Conservation (phyloP, 164 flowering plant species). For the Litsea cubeba region DNA sequence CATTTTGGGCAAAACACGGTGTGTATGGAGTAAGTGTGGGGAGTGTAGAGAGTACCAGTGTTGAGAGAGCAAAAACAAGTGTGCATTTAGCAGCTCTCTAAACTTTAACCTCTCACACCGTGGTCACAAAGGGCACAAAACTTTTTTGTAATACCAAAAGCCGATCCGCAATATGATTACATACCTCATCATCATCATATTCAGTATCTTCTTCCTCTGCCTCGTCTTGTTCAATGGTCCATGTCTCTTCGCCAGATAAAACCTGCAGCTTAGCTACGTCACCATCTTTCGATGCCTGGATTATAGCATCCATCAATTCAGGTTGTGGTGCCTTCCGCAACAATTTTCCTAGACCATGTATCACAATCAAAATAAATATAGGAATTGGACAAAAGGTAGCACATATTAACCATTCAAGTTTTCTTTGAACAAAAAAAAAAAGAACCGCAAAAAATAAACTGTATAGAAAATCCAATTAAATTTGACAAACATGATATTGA, state of each 20-base stretch:
- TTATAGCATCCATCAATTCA: slow-evolving; percentile 69
- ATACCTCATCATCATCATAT: slow-evolving; percentile 42
- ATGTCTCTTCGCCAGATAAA: slow-evolving; percentile 32
- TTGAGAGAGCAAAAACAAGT: not conserved
- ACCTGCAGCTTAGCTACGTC: slow-evolving; percentile 45
- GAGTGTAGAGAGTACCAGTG: too few relatives aligned
- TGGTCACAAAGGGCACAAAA: not conserved
- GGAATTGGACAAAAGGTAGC: not conserved
- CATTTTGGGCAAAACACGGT: too few relatives aligned
- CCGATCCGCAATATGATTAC: not conserved
- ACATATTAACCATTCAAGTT: not conserved
- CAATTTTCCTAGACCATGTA: slow-evolving; percentile 50
- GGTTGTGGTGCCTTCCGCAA: slow-evolving; percentile 57
- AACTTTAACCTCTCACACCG: not conserved
- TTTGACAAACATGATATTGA: too few relatives aligned
- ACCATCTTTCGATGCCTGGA: slow-evolving; percentile 73
- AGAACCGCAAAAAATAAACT: not conserved
- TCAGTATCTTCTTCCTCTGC: slow-evolving; percentile 35
- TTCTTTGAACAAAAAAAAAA: not conserved
- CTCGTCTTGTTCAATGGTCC: slow-evolving; percentile 27
- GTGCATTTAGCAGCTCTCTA: not conserved
- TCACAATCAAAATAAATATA: not conserved
- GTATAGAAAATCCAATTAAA: not conserved
- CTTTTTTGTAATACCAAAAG: not conserved
- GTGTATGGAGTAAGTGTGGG: too few relatives aligned